phyloP scores from a whole-genome alignment of 2,329 filamentous ascomycete species.

The Sordariomycetes sp. region DNA sequence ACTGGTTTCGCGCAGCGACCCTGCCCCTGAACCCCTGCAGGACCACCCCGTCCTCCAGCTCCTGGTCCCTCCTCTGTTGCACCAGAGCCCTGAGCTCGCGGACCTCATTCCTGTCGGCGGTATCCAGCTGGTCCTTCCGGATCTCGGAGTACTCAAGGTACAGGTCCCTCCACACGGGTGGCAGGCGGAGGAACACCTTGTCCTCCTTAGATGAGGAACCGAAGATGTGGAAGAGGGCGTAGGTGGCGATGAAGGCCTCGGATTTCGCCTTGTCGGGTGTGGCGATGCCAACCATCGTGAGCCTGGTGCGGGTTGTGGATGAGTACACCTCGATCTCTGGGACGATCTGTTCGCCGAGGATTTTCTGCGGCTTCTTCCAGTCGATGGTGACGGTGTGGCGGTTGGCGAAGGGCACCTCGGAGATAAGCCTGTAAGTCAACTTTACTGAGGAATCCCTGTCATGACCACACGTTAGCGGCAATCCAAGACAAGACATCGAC shows the following conservation, averaged over 20 bases:
- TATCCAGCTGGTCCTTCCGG: slow-evolving; percentile 61
- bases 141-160: slow-evolving; percentile 68
- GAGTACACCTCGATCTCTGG: slow-evolving; percentile 16
- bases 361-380: slow-evolving; percentile 68
- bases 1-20: slow-evolving; percentile 30
- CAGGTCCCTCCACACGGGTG: slow-evolving; percentile 71
- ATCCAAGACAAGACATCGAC: not conserved
- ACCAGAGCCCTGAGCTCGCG: slow-evolving; percentile 60
- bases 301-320: slow-evolving; percentile 40
- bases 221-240: slow-evolving; percentile 73
- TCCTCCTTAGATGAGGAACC: slow-evolving; percentile 72
- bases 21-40: slow-evolving; percentile 66
- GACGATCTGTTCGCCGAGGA: slow-evolving; percentile 27
- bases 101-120: slow-evolving; percentile 57
- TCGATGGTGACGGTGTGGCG: slow-evolving; percentile 63
- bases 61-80: slow-evolving; percentile 56
- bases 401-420: slow-evolving; percentile 63
- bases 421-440: slow-evolving; percentile 58
- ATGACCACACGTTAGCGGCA: slow-evolving; percentile 8
- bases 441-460: slow-evolving; percentile 58
- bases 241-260: slow-evolving; percentile 74
- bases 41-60: slow-evolving; percentile 64
- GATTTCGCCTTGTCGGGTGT: slow-evolving; percentile 72
- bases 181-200: slow-evolving; percentile 70
- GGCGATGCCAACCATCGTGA: slow-evolving; percentile 66